These are phyloP conservation scores for Pythium phragmitis DNA, from an alignment of 352 stramenopile species.

Conservation along the genomic window DNA sequence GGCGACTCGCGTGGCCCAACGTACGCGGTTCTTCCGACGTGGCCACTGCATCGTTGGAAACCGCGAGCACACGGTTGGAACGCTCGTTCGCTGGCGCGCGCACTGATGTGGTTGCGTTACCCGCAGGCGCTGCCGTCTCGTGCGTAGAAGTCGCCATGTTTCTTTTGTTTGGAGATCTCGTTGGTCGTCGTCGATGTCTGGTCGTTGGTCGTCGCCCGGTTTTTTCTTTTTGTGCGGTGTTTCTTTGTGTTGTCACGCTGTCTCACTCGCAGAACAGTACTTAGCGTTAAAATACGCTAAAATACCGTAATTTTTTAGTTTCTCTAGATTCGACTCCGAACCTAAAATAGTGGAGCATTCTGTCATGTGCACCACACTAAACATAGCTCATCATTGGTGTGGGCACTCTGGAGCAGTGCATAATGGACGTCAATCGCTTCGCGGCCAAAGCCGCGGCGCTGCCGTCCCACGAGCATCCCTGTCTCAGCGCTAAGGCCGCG, in stretches of 20 bases:
- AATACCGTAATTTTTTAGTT: neutral
- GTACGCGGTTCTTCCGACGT: neutral
- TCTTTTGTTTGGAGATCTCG: neutral
- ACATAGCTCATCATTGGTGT: neutral
- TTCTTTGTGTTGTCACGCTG: slow-evolving; percentile 8
- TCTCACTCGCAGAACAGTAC: slow-evolving; percentile 4
- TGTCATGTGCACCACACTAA: neutral
- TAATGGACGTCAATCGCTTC: neutral
- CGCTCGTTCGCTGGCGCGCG: neutral
- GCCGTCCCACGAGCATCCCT: neutral
- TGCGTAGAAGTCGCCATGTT: slow-evolving; percentile 10
- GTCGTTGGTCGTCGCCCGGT: neutral
- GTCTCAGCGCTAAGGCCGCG: slow-evolving; percentile 1
- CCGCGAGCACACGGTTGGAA: slow-evolving; percentile 1
- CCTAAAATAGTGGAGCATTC: neutral
- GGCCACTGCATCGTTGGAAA: neutral
- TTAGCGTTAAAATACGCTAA: neutral
- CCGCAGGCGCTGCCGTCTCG: neutral
- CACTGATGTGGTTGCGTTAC: neutral
- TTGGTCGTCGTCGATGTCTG: slow-evolving; percentile 5
- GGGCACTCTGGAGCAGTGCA: neutral
- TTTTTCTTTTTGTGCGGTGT: neutral
- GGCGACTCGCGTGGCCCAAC: neutral
- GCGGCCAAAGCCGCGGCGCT: neutral
- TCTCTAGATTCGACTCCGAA: neutral